Evolutionary conservation across 768 basidiomycete genomes (phyloP).

Genomic region (Cystoderma amianthinum): DNA sequence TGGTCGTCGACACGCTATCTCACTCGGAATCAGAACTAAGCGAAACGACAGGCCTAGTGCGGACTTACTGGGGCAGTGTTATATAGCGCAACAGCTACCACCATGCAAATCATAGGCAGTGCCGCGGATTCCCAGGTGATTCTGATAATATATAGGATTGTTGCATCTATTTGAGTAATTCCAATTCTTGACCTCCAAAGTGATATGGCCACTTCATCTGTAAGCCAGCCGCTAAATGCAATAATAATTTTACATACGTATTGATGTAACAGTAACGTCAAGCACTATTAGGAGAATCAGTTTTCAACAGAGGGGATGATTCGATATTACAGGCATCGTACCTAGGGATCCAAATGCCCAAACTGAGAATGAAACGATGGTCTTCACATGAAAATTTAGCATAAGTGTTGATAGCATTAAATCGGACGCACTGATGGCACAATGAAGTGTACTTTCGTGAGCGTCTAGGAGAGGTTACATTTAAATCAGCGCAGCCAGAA

Average conservation of each 20-base stretch:
- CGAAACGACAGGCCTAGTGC: neutral
- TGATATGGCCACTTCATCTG: slow-evolving; percentile 27
- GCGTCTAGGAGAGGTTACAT: neutral
- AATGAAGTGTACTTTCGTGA: neutral
- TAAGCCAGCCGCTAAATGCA: neutral
- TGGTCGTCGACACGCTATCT: slow-evolving; percentile 24
- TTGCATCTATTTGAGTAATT: slow-evolving; percentile 28
- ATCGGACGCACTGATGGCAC: neutral
- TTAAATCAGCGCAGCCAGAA: neutral
- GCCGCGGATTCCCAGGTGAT: slow-evolving; percentile 31
- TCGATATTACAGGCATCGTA: too few species aligned
- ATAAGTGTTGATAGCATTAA: too few species aligned
- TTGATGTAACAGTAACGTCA: slow-evolving; percentile 28
- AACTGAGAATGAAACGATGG: slow-evolving; percentile 33
- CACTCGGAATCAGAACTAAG: neutral
- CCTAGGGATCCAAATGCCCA: slow-evolving; percentile 39
- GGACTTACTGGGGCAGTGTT: slow-evolving; percentile 25
- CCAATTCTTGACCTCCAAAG: slow-evolving; percentile 33
- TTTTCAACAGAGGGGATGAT: too few species aligned
- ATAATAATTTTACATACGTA: slow-evolving; percentile 22
- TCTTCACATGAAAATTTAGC: too few species aligned
- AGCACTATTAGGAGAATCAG: slow-evolving; percentile 28
- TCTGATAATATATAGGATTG: slow-evolving; percentile 28
- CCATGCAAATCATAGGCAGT: slow-evolving; percentile 25
- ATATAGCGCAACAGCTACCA: slow-evolving; percentile 25